phyloP scores from a whole-genome alignment of 306 rosid species.

The Psophocarpus tetragonolobus region DNA sequence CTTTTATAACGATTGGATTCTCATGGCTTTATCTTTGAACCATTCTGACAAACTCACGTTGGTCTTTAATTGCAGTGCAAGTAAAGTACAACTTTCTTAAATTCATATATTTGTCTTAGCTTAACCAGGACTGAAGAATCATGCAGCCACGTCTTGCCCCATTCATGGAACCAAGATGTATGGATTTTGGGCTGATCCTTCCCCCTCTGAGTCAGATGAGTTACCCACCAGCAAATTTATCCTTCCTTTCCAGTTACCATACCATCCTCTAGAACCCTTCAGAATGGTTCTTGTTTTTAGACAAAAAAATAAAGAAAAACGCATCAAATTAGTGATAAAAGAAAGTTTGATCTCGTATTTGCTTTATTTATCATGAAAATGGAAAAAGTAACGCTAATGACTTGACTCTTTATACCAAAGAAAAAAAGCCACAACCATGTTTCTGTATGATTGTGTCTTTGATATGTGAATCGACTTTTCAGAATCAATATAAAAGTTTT shows the following conservation, averaged over 20 bases:
- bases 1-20: conserved; percentile 23
- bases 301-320: neutral
- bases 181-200: conserved; percentile 1
- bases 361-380: neutral
- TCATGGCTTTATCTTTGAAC: conserved; percentile 28
- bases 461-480: conserved; percentile 13
- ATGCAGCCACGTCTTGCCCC: conserved; percentile 40
- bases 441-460: neutral
- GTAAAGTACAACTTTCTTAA: conserved; percentile 37
- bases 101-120: conserved; percentile 39
- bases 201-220: neutral
- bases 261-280: neutral
- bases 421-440: conserved; percentile 8
- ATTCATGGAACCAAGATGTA: conserved; percentile 6
- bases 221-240: neutral
- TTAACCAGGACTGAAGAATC: neutral
- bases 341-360: neutral
- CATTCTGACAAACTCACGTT: conserved; percentile 34
- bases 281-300: neutral
- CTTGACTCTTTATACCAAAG: conserved; percentile 7
- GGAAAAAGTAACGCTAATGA: neutral
- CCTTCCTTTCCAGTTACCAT: neutral
- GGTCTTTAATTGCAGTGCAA: conserved; percentile 43
- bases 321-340: neutral
- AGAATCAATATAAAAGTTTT: neutral